These are phyloP conservation scores for Aspergillus candidus DNA, from an alignment of 2,329 filamentous ascomycete genomes.

Conservation along the genomic window DNA sequence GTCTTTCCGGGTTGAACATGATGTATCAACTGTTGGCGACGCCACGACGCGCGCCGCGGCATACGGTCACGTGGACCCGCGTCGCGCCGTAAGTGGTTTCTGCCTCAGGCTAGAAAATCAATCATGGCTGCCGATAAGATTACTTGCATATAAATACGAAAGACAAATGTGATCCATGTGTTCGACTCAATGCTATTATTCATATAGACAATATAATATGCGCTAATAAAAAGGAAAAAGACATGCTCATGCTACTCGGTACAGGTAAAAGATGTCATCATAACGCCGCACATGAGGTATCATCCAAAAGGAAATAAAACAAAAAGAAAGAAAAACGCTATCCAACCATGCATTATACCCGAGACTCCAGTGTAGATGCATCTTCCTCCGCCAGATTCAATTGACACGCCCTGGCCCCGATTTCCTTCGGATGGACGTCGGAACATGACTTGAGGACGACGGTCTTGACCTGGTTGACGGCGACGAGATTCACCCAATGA, in stretches of 20 bases:
- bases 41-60: constrained; percentile 19
- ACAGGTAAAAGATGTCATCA: constrained; percentile 20
- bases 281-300: constrained; percentile 23
- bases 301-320: constrained; percentile 7
- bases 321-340: constrained; percentile 8
- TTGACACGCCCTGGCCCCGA: constrained; percentile 26
- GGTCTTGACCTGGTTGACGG: constrained; percentile 40
- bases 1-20: too few relatives aligned
- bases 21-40: not conserved
- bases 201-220: not conserved
- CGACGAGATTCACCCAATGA: constrained; percentile 46
- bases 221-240: constrained; percentile 1
- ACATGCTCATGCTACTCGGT: constrained; percentile 18
- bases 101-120: constrained; percentile 2
- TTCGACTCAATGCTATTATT: constrained; percentile 12
- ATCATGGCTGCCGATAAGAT: not conserved
- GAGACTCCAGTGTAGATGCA: constrained; percentile 3
- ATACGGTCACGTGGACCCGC: constrained; percentile 31
- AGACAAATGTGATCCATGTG: not conserved
- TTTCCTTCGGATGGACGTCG: constrained; percentile 32
- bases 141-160: not conserved
- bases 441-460: constrained; percentile 42
- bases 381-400: constrained; percentile 25
- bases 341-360: constrained; percentile 8
- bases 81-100: constrained; percentile 24